Conservation (phyloP, 164 flowering plant species). For the Kalanchoe fedtschenkoi region DNA sequence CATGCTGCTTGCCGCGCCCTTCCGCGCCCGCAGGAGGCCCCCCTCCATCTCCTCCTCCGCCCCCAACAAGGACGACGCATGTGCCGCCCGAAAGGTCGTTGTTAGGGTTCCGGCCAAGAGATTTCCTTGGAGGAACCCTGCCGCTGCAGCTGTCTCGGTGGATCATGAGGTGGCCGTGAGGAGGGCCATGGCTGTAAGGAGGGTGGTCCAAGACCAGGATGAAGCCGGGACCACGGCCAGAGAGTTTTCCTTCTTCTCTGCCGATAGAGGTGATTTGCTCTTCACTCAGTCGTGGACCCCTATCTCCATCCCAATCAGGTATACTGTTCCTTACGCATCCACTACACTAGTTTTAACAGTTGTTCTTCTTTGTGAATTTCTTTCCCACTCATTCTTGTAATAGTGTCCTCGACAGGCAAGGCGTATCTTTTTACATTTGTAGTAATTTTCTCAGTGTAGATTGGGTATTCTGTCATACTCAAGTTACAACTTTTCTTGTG, state of each 20-base stretch:
- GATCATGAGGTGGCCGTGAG: conserved; percentile 41
- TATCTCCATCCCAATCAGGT: conserved; percentile 31
- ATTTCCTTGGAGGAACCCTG: conserved; percentile 18
- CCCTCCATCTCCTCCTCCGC: neutral
- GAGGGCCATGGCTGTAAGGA: conserved; percentile 38
- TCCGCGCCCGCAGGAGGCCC: conserved; percentile 20
- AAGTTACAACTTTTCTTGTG: no score
- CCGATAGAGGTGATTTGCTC: conserved; percentile 41
- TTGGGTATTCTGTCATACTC: no score
- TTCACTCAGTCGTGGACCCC: conserved; percentile 77
- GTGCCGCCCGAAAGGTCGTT: conserved; percentile 8
- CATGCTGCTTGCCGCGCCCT: conserved; percentile 33
- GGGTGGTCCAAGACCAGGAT: conserved; percentile 29
- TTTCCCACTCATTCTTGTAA: neutral
- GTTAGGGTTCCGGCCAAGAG: conserved; percentile 26
- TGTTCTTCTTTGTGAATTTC: neutral
- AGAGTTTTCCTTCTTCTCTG: conserved; percentile 31
- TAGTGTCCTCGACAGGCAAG: no score
- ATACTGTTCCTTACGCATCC: no score
- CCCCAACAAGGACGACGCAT: conserved; percentile 15
- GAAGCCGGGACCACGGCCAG: conserved; percentile 16
- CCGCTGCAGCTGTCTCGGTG: conserved; percentile 14
- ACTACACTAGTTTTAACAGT: neutral
- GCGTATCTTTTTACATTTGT: no score
- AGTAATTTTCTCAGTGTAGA: no score